phyloP scores from a whole-genome alignment of 2,329 filamentous ascomycete genomes.

The Colletotrichum siamense region DNA sequence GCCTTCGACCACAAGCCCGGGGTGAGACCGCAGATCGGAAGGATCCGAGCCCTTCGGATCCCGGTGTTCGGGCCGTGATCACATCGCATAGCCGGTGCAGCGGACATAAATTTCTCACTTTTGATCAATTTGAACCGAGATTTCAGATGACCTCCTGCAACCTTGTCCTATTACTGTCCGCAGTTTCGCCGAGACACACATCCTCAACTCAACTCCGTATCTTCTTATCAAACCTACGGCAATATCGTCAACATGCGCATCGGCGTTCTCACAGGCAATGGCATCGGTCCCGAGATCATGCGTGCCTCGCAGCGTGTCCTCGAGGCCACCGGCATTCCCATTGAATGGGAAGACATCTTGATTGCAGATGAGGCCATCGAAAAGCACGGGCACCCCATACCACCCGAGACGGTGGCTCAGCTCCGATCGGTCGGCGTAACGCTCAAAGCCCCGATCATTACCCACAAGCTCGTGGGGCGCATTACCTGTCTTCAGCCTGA shows the following conservation, averaged over 20 bases:
- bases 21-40: background rate
- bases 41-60: background rate
- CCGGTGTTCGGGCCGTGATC: background rate
- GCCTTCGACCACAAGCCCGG: background rate
- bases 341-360: background rate
- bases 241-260: background rate
- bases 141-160: background rate
- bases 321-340: background rate
- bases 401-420: background rate
- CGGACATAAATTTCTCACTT: background rate
- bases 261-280: background rate
- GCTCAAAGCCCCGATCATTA: background rate
- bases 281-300: background rate
- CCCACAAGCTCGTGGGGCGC: background rate
- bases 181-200: fast-evolving
- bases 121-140: background rate
- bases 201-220: background rate
- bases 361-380: background rate
- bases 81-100: background rate
- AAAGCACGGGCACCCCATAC: background rate
- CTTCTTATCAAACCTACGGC: background rate
- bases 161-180: fast-evolving
- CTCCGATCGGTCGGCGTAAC: background rate
- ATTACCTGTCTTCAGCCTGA: background rate
- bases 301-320: background rate